Conservation (phyloP, 352 stramenopile genomes). For the Phytophthora sp. region DNA sequence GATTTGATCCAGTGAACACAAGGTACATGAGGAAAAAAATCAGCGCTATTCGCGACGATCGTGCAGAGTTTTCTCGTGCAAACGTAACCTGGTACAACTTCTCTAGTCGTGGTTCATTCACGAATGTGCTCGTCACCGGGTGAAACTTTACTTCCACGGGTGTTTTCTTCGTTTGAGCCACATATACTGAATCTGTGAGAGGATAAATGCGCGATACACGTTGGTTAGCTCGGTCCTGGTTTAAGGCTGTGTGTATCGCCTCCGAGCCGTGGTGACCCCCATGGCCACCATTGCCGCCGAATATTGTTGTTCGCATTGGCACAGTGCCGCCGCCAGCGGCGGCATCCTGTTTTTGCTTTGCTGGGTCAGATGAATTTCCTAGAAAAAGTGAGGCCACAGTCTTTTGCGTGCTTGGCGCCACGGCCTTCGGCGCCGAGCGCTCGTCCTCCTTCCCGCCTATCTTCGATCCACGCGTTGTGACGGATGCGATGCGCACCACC, state of each 20-base stretch:
- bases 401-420: constrained; percentile 28
- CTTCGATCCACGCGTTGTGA: constrained; percentile 21
- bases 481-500: constrained; percentile 31
- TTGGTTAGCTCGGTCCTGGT: constrained; percentile 70
- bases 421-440: constrained; percentile 35
- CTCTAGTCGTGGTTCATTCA: constrained; percentile 74
- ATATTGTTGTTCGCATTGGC: constrained; percentile 18
- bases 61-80: constrained; percentile 75
- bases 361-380: constrained; percentile 13
- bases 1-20: constrained; percentile 73
- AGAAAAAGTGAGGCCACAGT: constrained; percentile 38
- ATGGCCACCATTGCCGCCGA: constrained; percentile 12
- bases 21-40: constrained; percentile 81
- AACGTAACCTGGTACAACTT: constrained; percentile 85
- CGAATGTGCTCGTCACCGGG: constrained; percentile 69
- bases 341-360: constrained; percentile 20
- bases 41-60: constrained; percentile 61
- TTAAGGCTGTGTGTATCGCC: constrained; percentile 36
- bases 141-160: constrained; percentile 84
- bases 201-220: constrained; percentile 79
- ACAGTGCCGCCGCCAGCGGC: neutral
- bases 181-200: constrained; percentile 71
- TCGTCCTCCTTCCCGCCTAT: constrained; percentile 50
- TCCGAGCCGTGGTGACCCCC: constrained; percentile 30
- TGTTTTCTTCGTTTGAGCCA: constrained; percentile 76